phyloP scores from a whole-genome alignment of 2,329 filamentous ascomycete species.

The Pochonia chlamydosporia region DNA sequence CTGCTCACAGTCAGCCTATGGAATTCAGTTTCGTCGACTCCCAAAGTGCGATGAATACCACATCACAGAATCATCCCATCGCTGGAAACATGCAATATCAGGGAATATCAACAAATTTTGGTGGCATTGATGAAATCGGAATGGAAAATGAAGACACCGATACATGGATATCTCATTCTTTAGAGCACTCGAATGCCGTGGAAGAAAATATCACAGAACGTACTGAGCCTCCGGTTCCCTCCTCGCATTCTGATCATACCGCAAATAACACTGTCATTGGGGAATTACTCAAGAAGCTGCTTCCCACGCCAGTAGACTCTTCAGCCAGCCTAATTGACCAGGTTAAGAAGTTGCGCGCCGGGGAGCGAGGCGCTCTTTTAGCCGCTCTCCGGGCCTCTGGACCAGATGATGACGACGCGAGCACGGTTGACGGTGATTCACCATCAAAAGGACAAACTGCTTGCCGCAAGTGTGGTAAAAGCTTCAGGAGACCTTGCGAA shows the following conservation, averaged over 20 bases:
- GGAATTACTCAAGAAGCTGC: not conserved
- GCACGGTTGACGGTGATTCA: conserved; percentile 6
- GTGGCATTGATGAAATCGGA: not conserved
- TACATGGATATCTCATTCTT: not conserved
- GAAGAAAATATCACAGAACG: not conserved
- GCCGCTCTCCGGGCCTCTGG: not conserved
- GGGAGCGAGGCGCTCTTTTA: not conserved
- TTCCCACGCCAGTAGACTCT: not conserved
- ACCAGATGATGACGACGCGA: not conserved
- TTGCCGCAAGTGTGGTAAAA: conserved; percentile 25
- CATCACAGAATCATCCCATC: not conserved
- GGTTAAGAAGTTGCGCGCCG: not conserved
- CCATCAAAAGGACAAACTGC: not conserved
- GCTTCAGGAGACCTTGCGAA: conserved; percentile 46
- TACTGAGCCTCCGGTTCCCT: not conserved
- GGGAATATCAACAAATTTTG: not conserved
- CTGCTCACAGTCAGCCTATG: not conserved
- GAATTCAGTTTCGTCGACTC: not conserved
- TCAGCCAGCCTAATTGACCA: not conserved
- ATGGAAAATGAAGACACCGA: not conserved
- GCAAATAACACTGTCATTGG: not conserved
- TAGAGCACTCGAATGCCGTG: not conserved
- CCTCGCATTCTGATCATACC: not conserved
- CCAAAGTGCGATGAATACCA: not conserved
- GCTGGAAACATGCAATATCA: not conserved